Conservation (phyloP, 441 rosid genomes). For the Viola pubescens region DNA sequence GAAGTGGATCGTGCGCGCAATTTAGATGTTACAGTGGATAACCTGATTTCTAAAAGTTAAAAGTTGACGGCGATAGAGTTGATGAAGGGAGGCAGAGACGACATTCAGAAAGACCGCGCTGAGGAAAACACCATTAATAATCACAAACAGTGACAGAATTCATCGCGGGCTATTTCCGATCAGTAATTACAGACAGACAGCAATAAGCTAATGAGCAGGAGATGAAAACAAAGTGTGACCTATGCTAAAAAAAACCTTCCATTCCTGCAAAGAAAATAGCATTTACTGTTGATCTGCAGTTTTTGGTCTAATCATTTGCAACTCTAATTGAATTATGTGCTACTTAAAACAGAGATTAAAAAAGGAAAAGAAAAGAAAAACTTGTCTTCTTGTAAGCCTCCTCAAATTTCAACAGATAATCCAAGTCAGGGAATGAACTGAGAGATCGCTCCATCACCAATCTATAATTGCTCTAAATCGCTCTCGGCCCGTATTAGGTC, state of each 20-base stretch:
- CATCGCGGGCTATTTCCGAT: slow-evolving; percentile 8
- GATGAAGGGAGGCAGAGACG: too few relatives aligned
- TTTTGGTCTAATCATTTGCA: slow-evolving; percentile 3
- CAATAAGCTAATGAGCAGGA: slow-evolving; percentile 7
- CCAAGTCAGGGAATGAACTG: slow-evolving; percentile 6
- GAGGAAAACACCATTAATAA: slow-evolving; percentile 8
- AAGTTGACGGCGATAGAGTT: too few relatives aligned
- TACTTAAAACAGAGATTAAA: not conserved
- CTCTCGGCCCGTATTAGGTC: slow-evolving; percentile 23
- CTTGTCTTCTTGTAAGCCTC: slow-evolving; percentile 3
- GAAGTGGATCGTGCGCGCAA: too few relatives aligned
- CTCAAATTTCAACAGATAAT: not conserved
- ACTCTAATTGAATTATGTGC: slow-evolving; percentile 12
- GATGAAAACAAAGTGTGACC: slow-evolving; percentile 1
- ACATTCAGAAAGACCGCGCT: slow-evolving; percentile 1
- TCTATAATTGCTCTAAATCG: slow-evolving; percentile 4
- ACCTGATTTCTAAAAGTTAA: too few relatives aligned
- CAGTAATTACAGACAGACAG: slow-evolving; percentile 3
- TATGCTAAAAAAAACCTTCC: slow-evolving; percentile 8
- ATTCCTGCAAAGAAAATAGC: slow-evolving; percentile 18
- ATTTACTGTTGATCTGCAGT: slow-evolving; percentile 13
- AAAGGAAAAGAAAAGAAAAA: not conserved
- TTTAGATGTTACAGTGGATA: too few relatives aligned
- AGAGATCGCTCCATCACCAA: slow-evolving; percentile 19
- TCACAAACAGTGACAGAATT: slow-evolving; percentile 19